phyloP scores from a whole-genome alignment of 2,329 filamentous ascomycete species.

The Amauroascus niger region DNA sequence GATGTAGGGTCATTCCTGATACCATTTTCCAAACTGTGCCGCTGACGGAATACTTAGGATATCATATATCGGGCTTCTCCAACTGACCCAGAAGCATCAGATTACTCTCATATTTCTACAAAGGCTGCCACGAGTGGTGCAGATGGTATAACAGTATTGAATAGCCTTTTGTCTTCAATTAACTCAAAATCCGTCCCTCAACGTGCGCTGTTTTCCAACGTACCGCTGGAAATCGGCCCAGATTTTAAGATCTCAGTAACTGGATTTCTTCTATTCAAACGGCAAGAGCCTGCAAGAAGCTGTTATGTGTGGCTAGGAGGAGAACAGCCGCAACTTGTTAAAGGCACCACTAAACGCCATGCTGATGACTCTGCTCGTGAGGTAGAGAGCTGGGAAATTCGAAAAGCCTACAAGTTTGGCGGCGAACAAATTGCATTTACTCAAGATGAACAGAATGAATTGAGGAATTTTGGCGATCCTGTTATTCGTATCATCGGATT shows the following conservation, averaged over 20 bases:
- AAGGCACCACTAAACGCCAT: conserved; percentile 61
- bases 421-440: conserved; percentile 81
- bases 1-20: conserved; percentile 50
- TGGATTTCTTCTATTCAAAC: conserved; percentile 81
- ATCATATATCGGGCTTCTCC: conserved; percentile 75
- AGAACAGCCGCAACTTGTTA: conserved; percentile 73
- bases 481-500: conserved; percentile 87
- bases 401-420: conserved; percentile 92
- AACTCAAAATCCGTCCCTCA: conserved; percentile 83
- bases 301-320: conserved; percentile 82
- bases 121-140: conserved; percentile 55
- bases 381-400: conserved; percentile 70
- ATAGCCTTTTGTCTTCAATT: conserved; percentile 73
- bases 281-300: conserved; percentile 67
- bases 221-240: conserved; percentile 81
- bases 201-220: conserved; percentile 71
- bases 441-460: conserved; percentile 66
- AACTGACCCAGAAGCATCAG: conserved; percentile 57
- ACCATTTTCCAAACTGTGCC: background rate
- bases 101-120: conserved; percentile 40
- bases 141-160: conserved; percentile 68
- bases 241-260: conserved; percentile 80
- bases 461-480: conserved; percentile 72
- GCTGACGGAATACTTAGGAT: conserved; percentile 47
- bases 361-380: conserved; percentile 67